phyloP scores from a whole-genome alignment of 2,329 filamentous ascomycete genomes.

The Fusarium sp. region DNA sequence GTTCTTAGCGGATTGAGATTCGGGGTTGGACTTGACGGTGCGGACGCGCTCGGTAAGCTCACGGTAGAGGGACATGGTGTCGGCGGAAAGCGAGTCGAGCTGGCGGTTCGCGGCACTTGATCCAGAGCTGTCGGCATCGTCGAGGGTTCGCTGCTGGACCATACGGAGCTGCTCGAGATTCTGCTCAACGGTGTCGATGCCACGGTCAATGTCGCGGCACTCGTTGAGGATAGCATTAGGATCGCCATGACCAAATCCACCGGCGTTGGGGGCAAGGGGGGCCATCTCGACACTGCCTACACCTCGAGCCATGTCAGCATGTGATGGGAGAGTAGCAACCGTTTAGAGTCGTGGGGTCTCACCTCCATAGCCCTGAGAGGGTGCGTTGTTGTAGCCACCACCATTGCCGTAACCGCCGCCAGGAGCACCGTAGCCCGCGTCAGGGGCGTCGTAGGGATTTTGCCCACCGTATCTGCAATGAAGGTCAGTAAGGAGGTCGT shows the following conservation, averaged over 20 bases:
- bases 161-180: slow-evolving; percentile 78
- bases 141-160: slow-evolving; percentile 77
- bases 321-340: neutral
- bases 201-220: slow-evolving; percentile 81
- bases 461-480: slow-evolving; percentile 63
- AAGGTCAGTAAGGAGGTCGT: slow-evolving; percentile 47
- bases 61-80: slow-evolving; percentile 87
- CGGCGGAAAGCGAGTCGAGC: slow-evolving; percentile 77
- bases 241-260: slow-evolving; percentile 62
- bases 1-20: slow-evolving; percentile 78
- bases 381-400: slow-evolving; percentile 40
- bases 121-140: slow-evolving; percentile 77
- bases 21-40: slow-evolving; percentile 82
- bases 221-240: slow-evolving; percentile 86
- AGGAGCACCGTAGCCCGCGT: slow-evolving; percentile 46
- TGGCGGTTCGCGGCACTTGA: slow-evolving; percentile 73
- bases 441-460: slow-evolving; percentile 70
- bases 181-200: slow-evolving; percentile 77
- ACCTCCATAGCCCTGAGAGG: slow-evolving; percentile 42
- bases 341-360: slow-evolving; percentile 20
- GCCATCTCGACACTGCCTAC: slow-evolving; percentile 75
- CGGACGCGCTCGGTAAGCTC: slow-evolving; percentile 82
- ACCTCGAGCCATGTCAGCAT: slow-evolving; percentile 47
- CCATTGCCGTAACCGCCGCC: slow-evolving; percentile 49
- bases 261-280: slow-evolving; percentile 66